phyloP scores from a whole-genome alignment of 176 grass and related monocot species.

The Hyparrhenia diplandra region DNA sequence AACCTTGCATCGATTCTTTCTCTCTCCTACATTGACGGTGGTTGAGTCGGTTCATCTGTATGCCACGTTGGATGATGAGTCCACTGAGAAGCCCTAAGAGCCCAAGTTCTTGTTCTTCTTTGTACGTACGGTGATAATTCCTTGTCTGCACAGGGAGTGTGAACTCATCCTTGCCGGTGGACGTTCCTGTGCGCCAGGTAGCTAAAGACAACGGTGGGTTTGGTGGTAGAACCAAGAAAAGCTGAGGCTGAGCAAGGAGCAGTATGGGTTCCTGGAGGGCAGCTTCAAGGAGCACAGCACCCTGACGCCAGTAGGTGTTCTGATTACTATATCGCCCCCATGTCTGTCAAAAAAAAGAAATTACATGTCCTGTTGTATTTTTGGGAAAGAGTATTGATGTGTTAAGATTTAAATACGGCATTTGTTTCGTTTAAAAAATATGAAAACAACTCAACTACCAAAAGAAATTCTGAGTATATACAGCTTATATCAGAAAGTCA shows the following conservation, averaged over 20 bases:
- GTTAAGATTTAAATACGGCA: neutral
- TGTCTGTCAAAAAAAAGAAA: too few relatives aligned
- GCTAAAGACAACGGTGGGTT: conserved; percentile 10
- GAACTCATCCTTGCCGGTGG: conserved; percentile 9
- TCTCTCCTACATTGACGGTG: too few relatives aligned
- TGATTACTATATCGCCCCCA: neutral
- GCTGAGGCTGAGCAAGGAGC: conserved; percentile 64
- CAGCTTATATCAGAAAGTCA: neutral
- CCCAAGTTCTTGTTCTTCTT: neutral
- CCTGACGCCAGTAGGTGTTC: conserved; percentile 30
- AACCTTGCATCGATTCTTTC: too few relatives aligned
- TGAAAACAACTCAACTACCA: neutral
- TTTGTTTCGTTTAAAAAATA: neutral
- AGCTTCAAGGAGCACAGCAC: conserved; percentile 73
- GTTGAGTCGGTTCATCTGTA: too few relatives aligned
- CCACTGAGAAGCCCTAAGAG: neutral
- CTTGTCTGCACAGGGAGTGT: conserved; percentile 28
- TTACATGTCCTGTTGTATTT: neutral
- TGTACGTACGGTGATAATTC: neutral
- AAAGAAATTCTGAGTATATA: neutral
- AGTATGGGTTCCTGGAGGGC: conserved; percentile 61
- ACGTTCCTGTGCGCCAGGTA: neutral
- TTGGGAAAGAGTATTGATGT: neutral
- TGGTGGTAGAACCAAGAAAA: conserved; percentile 44
- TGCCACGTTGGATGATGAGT: too few relatives aligned